Base-by-base conservation (phyloP, 805 yeast species). In the Clavispora fructus region DNA sequence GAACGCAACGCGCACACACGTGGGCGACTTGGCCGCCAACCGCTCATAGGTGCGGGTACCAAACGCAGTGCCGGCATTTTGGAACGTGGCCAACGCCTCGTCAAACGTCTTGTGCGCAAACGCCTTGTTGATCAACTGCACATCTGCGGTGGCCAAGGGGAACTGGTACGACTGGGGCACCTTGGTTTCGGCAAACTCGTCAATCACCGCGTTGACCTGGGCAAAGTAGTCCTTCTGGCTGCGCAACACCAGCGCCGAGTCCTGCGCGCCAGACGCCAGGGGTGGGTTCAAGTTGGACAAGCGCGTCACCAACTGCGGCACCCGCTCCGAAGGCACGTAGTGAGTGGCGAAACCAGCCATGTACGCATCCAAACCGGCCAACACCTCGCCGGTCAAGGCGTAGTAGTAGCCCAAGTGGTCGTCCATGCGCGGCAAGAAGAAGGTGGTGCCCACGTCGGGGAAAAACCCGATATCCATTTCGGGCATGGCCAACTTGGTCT, bases 381-480 rank as follows among this genome's bases (percentile, higher is more conserved):
- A 67, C 17, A 83, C 75, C 51, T 84, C 86, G 41, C 97, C 96
- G 1, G 98, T 91, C 55, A 91, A 69, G 27, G 96, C 94, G 52
- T 88, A 68, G 66, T 85, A 94, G 62, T 84, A 79, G 41, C 98
- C 97, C 49, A 91, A 69, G 55, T 87, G 81, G 43, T 87, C 88
- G 57, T 88, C 90, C 49, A 89, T 67, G 52, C 86, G 79, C 30
- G 96, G 90, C 56, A 94, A 71, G 67, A 90, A 91, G 68, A 88
- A 92, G 10, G 95, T 81, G 32, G 95, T 84, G 39, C 97, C 99
- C 11, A 94, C 98, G 65, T 94, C 99, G 17, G 96, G 95, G 68
- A 88, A 87, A 65, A 89, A 88, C 1, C 99, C 99, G 63, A 94
- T 94, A 59, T 87, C 90, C 75, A 95, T 86, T 68, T 94, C 98